Base-by-base conservation (phyloP, 2,329 filamentous ascomycete species). In the Aureobasidium uvarum region DNA sequence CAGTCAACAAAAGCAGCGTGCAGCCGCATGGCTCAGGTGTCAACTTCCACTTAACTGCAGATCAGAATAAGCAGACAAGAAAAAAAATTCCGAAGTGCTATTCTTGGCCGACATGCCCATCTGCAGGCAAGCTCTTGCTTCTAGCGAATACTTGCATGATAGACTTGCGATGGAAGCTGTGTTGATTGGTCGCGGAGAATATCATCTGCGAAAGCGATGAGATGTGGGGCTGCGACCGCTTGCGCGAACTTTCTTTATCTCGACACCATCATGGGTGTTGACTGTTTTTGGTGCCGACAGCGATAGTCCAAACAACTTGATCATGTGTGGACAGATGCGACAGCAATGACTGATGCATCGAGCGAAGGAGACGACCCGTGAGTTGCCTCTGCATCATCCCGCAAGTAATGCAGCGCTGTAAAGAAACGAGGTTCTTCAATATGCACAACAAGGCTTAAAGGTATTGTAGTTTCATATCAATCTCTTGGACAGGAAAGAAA, bases 131-230 rank as follows among this genome's bases (percentile, higher is more conserved):
- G 54, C 28, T 41, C n/a, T 55, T 41, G 33, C 52, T 39, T 58
- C 54, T 58, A 58, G 54, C 39, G 54, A 58, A 58, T 31, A n/a
- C 39, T 45, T 60, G 56, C 56, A 60, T 48, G 45, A 39, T 45
- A 36, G 25, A 33, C 18, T 36, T 23, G 55, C 28, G 5, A 36
- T 59, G 25, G 41, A 11, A 46, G 16, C 38, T n/a, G 41, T 59
- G 41, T 39, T 62, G 41, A 54, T 62, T 62, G 59, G 59, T 28
- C 14, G 16, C 59, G 59, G 59, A 62, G 46, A 52, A 62, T 62
- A 62, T 62, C 36, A 62, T 62, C 36, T 52, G 28, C 31, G 20
- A 28, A 39, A 38, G 58, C 58, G 31, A 51, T 45, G 28, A 31
- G 28, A 41, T 31, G 48, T 62, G 59, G 46, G 46, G 59, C 59